phyloP scores from a whole-genome alignment of 2,329 filamentous ascomycete genomes.

The Stagonosporopsis tanaceti region DNA sequence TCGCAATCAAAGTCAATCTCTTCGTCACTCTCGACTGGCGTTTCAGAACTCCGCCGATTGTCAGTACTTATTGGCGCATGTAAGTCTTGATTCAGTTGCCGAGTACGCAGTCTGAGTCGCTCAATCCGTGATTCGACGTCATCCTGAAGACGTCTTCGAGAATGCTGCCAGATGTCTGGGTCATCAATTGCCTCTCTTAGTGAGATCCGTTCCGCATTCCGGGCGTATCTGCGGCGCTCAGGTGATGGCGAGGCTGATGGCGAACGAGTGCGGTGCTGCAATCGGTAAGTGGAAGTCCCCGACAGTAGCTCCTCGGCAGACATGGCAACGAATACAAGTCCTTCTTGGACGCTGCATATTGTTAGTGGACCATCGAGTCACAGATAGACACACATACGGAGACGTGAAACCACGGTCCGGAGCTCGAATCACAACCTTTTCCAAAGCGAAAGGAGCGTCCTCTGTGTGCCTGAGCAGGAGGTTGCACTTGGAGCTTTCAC shows the following conservation, averaged over 20 bases:
- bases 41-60: slow-evolving; percentile 13
- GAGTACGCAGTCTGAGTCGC: slow-evolving; percentile 33
- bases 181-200: slow-evolving; percentile 47
- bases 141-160: slow-evolving; percentile 35
- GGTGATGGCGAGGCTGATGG: slow-evolving; percentile 38
- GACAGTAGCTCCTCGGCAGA: slow-evolving; percentile 76
- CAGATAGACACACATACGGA: slow-evolving; percentile 69
- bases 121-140: slow-evolving; percentile 39
- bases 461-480: slow-evolving; percentile 84
- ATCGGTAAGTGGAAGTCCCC: slow-evolving; percentile 77
- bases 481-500: slow-evolving; percentile 86
- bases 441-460: slow-evolving; percentile 79
- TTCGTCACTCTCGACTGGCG: slow-evolving; percentile 25
- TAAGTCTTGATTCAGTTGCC: slow-evolving; percentile 18
- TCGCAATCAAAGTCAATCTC: slow-evolving; percentile 42
- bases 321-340: slow-evolving; percentile 93
- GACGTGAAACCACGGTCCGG: slow-evolving; percentile 82
- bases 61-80: slow-evolving; percentile 6
- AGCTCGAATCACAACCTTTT: slow-evolving; percentile 87
- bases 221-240: slow-evolving; percentile 30
- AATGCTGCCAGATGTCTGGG: slow-evolving; percentile 42
- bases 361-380: slow-evolving; percentile 42
- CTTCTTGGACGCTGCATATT: slow-evolving; percentile 77
- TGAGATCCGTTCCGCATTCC: slow-evolving; percentile 41
- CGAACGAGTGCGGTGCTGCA: slow-evolving; percentile 61